Base-by-base conservation (phyloP, 2,329 filamentous ascomycete genomes). In the Claviceps sp. region DNA sequence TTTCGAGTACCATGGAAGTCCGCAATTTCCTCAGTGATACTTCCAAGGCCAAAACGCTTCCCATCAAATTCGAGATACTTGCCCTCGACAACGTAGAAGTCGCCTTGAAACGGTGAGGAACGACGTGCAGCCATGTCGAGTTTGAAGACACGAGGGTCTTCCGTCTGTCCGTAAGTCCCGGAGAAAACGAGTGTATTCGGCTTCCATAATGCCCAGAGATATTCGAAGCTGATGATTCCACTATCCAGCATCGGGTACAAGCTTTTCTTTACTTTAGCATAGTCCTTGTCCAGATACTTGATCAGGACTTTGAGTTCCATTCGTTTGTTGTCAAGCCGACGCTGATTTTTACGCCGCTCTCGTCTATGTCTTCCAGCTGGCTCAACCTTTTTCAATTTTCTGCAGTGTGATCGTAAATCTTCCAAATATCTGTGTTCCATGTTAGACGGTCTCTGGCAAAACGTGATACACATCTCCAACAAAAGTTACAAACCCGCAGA, bases 161-260 rank as follows among this genome's bases (percentile, higher is more conserved):
- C 86, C 14, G 75, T 70, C 38, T 80, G 82, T 3, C 85, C 85
- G 56, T 95, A 95, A 0, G 87, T 91, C 0, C 81, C 79, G 0
- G 84, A 81, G 63, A 85, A 91, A 1, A 81, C 84, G 20, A 95
- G 78, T 0, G 87, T 89, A 60, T 89, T 87, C 0, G 89, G 89
- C 62, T 93, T 94, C 77, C 86, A 94, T 3, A 95, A 70, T 0
- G 89, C 88, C 89, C 89, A 95, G 1, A 94, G 72, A 2, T 94
- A 75, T 53, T 95, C 88, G 59, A 90, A 95, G 0, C 88, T 94
- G 63, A 95, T 94, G 45, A 89, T 81, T 8, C 88, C 87, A 36
- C 84, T 85, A 56, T 89, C 79, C 2, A 95, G 72, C 68, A 95
- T 80, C 0, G 88, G 86, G 58, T 89, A 84, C 0, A 95, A 74